These are phyloP conservation scores for Salinomyces thailandicus DNA, from an alignment of 2,329 filamentous ascomycete genomes.

Conservation along the genomic window DNA sequence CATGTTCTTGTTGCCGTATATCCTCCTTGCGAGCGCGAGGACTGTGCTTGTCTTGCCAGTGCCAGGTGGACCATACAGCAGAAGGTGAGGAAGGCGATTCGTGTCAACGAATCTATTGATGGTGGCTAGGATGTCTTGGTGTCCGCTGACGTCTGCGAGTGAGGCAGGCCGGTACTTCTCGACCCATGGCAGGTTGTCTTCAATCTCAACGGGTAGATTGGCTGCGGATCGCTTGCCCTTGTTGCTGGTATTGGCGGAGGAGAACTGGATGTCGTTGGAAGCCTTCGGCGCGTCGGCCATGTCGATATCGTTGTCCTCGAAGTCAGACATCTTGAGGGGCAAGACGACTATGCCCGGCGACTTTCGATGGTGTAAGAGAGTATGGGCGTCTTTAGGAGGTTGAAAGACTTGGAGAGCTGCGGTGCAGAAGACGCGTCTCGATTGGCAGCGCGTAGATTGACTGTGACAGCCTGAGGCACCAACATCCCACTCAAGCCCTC, in stretches of 20 bases:
- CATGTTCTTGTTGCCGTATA: conserved; percentile 87
- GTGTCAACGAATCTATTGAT: conserved; percentile 96
- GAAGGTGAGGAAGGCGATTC: conserved; percentile 86
- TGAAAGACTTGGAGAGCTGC: too few relatives aligned
- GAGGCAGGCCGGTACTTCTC: conserved; percentile 92
- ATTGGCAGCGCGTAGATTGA: neutral
- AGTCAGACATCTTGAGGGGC: conserved; percentile 41
- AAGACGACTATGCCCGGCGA: too few relatives aligned
- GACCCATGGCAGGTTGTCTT: conserved; percentile 93
- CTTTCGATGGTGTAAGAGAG: too few relatives aligned
- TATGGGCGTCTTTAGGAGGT: too few relatives aligned
- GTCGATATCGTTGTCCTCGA: conserved; percentile 47
- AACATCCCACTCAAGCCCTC: too few relatives aligned
- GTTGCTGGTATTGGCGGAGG: conserved; percentile 50
- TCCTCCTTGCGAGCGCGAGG: conserved; percentile 79
- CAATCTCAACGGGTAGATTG: conserved; percentile 85
- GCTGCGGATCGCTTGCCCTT: conserved; percentile 90
- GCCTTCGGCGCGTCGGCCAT: conserved; percentile 54
- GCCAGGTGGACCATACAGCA: conserved; percentile 91
- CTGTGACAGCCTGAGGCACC: too few relatives aligned
- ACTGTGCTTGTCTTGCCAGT: conserved; percentile 98
- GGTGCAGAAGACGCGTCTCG: neutral
- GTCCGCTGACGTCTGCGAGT: conserved; percentile 85
- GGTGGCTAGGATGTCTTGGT: conserved; percentile 92
- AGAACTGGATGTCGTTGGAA: conserved; percentile 50